These are phyloP conservation scores for Phtheirospermum japonicum DNA, from an alignment of 257 asterid species.

Conservation along the genomic window DNA sequence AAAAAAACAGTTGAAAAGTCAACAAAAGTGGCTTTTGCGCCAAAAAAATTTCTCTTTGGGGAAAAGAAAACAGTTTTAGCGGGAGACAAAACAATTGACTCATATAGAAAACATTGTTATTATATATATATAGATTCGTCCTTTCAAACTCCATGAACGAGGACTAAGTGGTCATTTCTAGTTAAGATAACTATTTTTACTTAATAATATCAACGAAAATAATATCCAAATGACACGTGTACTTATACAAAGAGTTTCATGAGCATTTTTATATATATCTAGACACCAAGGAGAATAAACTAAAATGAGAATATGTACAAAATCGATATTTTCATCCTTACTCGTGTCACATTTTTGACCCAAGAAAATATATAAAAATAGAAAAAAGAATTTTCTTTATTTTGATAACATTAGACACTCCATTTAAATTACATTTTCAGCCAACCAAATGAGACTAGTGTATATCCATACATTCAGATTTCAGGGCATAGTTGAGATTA, in stretches of 20 bases:
- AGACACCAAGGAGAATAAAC: too few species aligned
- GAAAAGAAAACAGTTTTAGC: too few species aligned
- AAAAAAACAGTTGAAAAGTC: too few species aligned
- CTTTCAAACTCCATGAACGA: too few species aligned
- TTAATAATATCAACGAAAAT: background rate
- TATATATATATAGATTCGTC: too few species aligned
- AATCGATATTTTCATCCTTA: background rate
- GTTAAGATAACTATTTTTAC: background rate
- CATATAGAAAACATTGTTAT: too few species aligned
- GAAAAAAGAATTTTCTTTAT: background rate
- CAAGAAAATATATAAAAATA: background rate
- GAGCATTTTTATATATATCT: too few species aligned
- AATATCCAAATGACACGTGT: background rate
- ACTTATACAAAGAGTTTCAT: too few species aligned
- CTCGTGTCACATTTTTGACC: background rate
- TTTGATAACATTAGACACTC: too few species aligned
- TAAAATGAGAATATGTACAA: background rate
- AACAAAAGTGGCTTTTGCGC: too few species aligned
- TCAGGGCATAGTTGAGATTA: conserved; percentile 20
- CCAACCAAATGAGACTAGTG: conserved; percentile 10
- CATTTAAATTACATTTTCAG: conserved; percentile 14
- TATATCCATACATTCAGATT: conserved; percentile 23
- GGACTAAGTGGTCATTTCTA: background rate
- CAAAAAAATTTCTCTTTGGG: too few species aligned
- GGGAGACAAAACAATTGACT: too few species aligned